Conservation (phyloP, 169 alveolate species). For the Plasmodium gallinaceum region DNA sequence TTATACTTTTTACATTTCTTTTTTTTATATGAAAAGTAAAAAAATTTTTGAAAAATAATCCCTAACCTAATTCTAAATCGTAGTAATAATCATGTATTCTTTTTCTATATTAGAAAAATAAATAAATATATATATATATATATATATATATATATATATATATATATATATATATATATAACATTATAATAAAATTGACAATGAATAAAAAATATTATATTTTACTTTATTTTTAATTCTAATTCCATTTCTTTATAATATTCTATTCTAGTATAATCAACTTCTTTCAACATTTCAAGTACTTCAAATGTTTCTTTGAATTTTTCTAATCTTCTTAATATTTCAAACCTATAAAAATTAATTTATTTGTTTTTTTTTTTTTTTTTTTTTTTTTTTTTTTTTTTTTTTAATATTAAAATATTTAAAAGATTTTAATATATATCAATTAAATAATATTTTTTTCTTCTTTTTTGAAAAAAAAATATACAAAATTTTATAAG, state of each 20-base stretch:
- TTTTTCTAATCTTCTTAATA: conserved; percentile 50
- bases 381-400: no score
- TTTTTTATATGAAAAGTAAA: background rate
- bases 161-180: background rate
- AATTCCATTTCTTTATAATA: conserved; percentile 55
- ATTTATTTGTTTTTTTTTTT: background rate
- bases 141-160: background rate
- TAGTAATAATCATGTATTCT: conserved; percentile 49
- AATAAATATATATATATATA: background rate
- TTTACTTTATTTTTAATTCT: conserved; percentile 58
- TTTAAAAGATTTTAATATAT: background rate
- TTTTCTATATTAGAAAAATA: conserved; percentile 17
- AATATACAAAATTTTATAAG: no score
- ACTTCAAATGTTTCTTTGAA: conserved; percentile 39
- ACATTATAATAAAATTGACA: background rate
- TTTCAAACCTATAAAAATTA: conserved; percentile 48
- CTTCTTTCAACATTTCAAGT: conserved; percentile 38
- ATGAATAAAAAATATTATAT: background rate
- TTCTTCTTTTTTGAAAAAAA: background rate
- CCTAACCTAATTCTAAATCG: conserved; percentile 42
- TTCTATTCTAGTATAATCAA: conserved; percentile 33
- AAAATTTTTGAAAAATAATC: background rate
- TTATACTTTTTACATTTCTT: conserved; percentile 4
- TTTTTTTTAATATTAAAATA: background rate
- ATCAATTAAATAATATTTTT: background rate